Base-by-base conservation (phyloP, 768 basidiomycete genomes). In the Boletus vinaceobasis region DNA sequence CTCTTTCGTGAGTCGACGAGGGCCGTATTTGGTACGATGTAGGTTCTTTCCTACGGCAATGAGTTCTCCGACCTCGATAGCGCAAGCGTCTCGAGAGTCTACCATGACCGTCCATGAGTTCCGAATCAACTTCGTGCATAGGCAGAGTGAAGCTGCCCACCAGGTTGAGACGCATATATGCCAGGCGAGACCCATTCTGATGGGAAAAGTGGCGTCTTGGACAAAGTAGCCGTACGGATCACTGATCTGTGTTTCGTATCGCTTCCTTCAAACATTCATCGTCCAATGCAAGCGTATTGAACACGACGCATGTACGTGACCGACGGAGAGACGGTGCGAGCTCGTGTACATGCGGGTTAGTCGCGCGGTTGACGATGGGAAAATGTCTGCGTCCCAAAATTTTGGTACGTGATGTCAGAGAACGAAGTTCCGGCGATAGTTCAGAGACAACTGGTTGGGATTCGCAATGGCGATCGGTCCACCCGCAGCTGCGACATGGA, bases 131-230 rank as follows among this genome's bases (percentile, higher is more conserved):
- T 65, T 96, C 93, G 42, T 76, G 79, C 93, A 95, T 96, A 3
- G 71, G 64, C 1, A 87, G 88, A 17, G 78, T 93, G 64, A 90
- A 95, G 52, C 88, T 90, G 5, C 93, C 91, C 26, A 92, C 81
- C 3, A 94, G 73, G 52, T 91, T 82, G 33, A 95, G 61, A 60
- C 90, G 88, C 0, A 87, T 78, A 4, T 23, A 23, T 23, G 0
- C 84, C 84, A 2, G 78, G 67, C 4, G 75, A 73, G 11, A 92
- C 82, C 77, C 83, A 86, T 0, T 74, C 64, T 0, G 83, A 81
- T 3, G 84, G 81, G 67, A 95, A 91, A 3, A 95, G 78, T 1
- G 93, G 86, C 2, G 51, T 57, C 0, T 78, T 81, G 17, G 90
- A 84, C 0, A 90, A 80, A 1, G 92, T 95, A 0, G 89, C 89